phyloP scores from a whole-genome alignment of 75 land plant species.

The Picea glauca region DNA sequence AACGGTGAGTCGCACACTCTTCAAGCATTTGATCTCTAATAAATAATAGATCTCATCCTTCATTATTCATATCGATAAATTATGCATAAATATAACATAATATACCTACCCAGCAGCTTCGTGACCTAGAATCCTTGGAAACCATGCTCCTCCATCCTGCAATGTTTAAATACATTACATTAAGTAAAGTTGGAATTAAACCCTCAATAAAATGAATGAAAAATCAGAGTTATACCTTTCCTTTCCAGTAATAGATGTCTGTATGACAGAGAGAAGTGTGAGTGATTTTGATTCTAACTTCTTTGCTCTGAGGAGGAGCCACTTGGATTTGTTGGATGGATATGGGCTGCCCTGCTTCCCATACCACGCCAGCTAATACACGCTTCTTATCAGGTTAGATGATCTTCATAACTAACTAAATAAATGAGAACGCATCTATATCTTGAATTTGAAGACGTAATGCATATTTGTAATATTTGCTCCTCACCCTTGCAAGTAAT shows the following conservation, averaged over 20 bases:
- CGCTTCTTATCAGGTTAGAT: too few relatives aligned
- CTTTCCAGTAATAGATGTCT: conserved; percentile 27
- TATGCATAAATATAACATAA: too few relatives aligned
- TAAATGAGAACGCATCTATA: background rate
- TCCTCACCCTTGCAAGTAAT: background rate
- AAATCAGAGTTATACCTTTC: conserved; percentile 3
- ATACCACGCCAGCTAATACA: conserved; percentile 3
- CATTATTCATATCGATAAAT: background rate
- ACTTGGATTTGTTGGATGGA: conserved; percentile 29
- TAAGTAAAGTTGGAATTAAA: background rate
- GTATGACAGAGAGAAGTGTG: conserved; percentile 45
- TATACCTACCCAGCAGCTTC: conserved; percentile 33
- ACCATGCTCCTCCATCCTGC: conserved; percentile 38
- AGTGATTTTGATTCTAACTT: conserved; percentile 36
- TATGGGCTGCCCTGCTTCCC: conserved; percentile 23
- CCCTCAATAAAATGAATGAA: background rate
- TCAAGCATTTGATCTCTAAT: background rate
- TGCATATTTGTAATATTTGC: background rate
- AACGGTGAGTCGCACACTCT: background rate
- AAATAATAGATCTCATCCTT: background rate
- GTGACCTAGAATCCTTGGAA: conserved; percentile 42
- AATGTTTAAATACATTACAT: background rate
- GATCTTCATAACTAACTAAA: background rate
- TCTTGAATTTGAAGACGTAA: background rate
- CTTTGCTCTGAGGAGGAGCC: conserved; percentile 32